Percentiles rank a stretch among this genome's conserved stretches.
These are phyloP conservation scores for Cladosporium velox DNA, from an alignment of 2,329 filamentous ascomycete species.

Conservation along the genomic window DNA sequence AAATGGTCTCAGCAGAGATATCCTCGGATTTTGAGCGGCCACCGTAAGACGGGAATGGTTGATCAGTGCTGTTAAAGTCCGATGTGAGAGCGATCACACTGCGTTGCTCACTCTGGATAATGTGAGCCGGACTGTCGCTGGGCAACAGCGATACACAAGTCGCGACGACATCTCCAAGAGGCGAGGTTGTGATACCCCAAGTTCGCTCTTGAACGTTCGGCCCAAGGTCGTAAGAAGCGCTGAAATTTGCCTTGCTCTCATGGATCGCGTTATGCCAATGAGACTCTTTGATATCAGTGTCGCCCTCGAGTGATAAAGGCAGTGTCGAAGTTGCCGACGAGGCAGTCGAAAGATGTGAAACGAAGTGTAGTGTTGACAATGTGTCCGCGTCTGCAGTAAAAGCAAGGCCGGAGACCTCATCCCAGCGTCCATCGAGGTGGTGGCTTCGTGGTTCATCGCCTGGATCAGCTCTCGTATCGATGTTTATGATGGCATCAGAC, in stretches of 20 bases:
- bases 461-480: slow-evolving; percentile 32
- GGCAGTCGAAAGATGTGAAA: slow-evolving; percentile 41
- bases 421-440: slow-evolving; percentile 46
- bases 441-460: slow-evolving; percentile 31
- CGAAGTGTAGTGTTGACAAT: slow-evolving; percentile 38
- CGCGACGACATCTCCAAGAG: slow-evolving; percentile 51
- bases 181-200: slow-evolving; percentile 55
- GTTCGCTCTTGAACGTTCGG: slow-evolving; percentile 52
- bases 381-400: slow-evolving; percentile 26
- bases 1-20: slow-evolving; percentile 8
- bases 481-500: slow-evolving; percentile 29
- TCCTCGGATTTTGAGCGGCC: slow-evolving; percentile 1
- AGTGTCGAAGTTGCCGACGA: slow-evolving; percentile 37
- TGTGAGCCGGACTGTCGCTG: slow-evolving; percentile 59
- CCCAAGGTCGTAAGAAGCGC: slow-evolving; percentile 52
- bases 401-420: slow-evolving; percentile 42
- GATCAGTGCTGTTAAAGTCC: neutral
- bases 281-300: slow-evolving; percentile 24
- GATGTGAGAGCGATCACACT: slow-evolving; percentile 7
- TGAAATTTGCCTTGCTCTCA: slow-evolving; percentile 46
- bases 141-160: slow-evolving; percentile 57
- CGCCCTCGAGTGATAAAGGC: slow-evolving; percentile 24
- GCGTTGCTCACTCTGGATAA: slow-evolving; percentile 41
- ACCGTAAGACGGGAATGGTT: neutral
- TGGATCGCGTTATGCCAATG: slow-evolving; percentile 46